Base-by-base conservation (phyloP, 164 flowering plant genomes). In the Dillenia suffruticosa region DNA sequence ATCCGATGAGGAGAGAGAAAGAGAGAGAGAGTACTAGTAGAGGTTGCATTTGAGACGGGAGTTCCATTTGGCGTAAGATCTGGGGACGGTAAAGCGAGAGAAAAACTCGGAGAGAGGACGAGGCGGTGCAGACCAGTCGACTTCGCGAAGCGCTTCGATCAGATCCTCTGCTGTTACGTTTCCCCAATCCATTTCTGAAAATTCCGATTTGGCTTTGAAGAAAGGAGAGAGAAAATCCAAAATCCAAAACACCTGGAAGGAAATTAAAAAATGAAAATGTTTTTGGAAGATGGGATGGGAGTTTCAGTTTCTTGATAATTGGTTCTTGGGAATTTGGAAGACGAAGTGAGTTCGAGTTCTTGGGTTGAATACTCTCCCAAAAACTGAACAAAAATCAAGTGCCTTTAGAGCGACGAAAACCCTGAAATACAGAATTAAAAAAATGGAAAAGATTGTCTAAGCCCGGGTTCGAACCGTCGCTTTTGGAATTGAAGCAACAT, bases 91-190 rank as follows among this genome's bases (percentile, higher is more conserved):
- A 76, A 92, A 92, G 74, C 84, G 62, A 62, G 97, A 90, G 81
- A 90, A 88, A 81, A 90, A 90, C 64, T 90, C 97, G 10, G 85
- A 61, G 64, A 84, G 62, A 53, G 97, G 91, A 1, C 97, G 93
- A 15, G 97, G 97, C 19, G 97, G 96, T 4, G 96, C 78, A 1
- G 97, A 87, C 97, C 96, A 91, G 65, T 91, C 97, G 11, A 91
- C 97, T 54, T 88, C 97, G 1, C 96, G 84, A 6, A 91, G 88
- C 7, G 96, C 97, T 63, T 91, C 96, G 64, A 87, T 68, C 72
- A 92, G 84, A 87, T 92, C 96, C 69, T 82, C 85, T 0, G 81
- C 82, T 8, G 84, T 79, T 4, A 84, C 92, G 73, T 75, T 84
- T 16, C 82, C 76, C 90, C 90, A 83, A 74, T 85, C 90, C 90